Base-by-base conservation (phyloP, 2,329 filamentous ascomycete genomes). In the Phialophora verrucosa region DNA sequence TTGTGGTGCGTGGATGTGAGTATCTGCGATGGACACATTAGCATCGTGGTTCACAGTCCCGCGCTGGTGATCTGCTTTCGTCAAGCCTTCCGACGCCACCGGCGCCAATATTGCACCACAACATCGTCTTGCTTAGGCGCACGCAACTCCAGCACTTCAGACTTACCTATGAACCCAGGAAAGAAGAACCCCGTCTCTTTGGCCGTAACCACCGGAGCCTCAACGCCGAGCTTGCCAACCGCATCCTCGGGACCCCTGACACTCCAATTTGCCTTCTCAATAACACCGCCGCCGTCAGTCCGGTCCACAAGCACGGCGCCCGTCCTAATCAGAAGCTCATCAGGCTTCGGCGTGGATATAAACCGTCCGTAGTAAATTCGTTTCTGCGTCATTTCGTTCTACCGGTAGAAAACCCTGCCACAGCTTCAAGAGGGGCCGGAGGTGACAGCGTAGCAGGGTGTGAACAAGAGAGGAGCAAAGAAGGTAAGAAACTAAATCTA, bases 1-100 rank as follows among this genome's bases (percentile, higher is more conserved):
- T 80, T 99, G 95, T 0, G 93, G 87, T 8, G 95, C 95, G 77
- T 99, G 95, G 65, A 97, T 91, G 77, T 99, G 95, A 0, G 95
- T 97, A 78, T 99, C 94, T 94, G 69, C 12, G 6, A 23, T 12
- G 29, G 27, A 6, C 23, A 54, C 29, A 54, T 63, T 42, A 63
- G 20, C 47, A 38, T 8, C 38, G 38, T 29, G 10, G 11, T 57
- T 59, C 42, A 62, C 47, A 62, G 29, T 12, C 35, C 32, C 11
- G 10, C 47, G 4, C 32, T 8, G 20, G 11, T 35, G 32, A 35
- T 11, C 4, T 35, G 29, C 53, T 44, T 4, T n/a, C 17, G 17
- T n/a, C 14, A 17, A 44, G 38, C 14, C 38, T n/a, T 44, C 17
- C 38, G 7, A 44, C 6, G 38, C 38, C 17, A 44, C 14, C 2